Conservation (phyloP, 208 protist species). For the Leishmania lainsoni region DNA sequence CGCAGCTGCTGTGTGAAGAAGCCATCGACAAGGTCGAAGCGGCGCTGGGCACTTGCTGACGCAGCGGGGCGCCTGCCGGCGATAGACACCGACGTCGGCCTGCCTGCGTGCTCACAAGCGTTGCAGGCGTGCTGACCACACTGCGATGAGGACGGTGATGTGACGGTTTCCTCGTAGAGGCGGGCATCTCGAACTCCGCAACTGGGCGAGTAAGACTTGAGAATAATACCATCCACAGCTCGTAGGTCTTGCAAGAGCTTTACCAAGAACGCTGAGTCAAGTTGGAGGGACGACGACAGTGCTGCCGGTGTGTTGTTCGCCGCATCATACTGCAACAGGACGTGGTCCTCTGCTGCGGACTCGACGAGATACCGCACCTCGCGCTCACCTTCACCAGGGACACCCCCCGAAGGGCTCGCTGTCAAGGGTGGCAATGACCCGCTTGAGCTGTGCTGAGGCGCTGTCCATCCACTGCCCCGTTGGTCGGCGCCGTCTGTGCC, state of each 20-base stretch:
- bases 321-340: not conserved
- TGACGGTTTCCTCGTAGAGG: constrained; percentile 34
- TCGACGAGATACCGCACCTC: constrained; percentile 15
- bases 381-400: not conserved
- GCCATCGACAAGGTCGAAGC: constrained; percentile 50
- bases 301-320: not conserved
- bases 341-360: constrained; percentile 2
- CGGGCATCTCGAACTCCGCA: constrained; percentile 81
- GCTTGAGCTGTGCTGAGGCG: not conserved
- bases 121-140: not conserved
- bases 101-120: not conserved
- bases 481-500: not conserved
- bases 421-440: not conserved
- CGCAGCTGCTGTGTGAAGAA: constrained; percentile 65
- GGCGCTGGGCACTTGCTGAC: not conserved
- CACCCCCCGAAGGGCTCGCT: not conserved
- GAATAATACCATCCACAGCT: constrained; percentile 60
- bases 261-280: not conserved
- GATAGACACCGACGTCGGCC: not conserved
- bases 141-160: not conserved
- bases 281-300: not conserved
- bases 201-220: constrained; percentile 82
- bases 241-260: constrained; percentile 19
- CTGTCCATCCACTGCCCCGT: not conserved
- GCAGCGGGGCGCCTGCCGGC: not conserved